phyloP scores from a whole-genome alignment of 495 filamentous ascomycete species.

The Aspergillus baeticus region DNA sequence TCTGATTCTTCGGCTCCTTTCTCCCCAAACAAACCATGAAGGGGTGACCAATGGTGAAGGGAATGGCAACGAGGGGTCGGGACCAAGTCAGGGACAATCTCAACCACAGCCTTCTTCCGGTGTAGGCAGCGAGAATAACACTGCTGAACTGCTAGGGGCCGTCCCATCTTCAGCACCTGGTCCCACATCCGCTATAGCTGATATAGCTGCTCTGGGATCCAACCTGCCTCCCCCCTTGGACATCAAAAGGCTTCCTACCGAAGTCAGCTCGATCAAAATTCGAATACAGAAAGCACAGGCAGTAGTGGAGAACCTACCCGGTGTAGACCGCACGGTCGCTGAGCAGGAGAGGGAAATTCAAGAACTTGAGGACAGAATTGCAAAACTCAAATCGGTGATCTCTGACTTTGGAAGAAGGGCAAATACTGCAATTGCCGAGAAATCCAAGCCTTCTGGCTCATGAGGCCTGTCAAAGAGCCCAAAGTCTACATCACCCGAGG shows the following conservation, averaged over 20 bases:
- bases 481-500: no score
- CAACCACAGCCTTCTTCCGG: conserved; percentile 23
- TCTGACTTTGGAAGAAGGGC: conserved; percentile 43
- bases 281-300: conserved; percentile 74
- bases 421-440: conserved; percentile 9
- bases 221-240: conserved; percentile 51
- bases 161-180: conserved; percentile 17
- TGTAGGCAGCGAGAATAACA: conserved; percentile 18
- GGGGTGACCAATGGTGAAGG: conserved; percentile 15
- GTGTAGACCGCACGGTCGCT: conserved; percentile 65
- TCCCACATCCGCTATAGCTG: conserved; percentile 19
- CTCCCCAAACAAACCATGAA: conserved; percentile 22
- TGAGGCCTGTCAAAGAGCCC: background rate
- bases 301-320: conserved; percentile 68
- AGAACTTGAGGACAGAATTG: conserved; percentile 67
- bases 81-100: conserved; percentile 26
- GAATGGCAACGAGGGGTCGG: conserved; percentile 24
- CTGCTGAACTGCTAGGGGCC: conserved; percentile 20
- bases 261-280: conserved; percentile 71
- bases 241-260: conserved; percentile 74
- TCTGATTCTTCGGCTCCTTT: conserved; percentile 71
- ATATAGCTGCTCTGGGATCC: conserved; percentile 27
- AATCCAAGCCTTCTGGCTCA: conserved; percentile 12
- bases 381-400: conserved; percentile 55
- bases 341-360: conserved; percentile 82